Conservation (phyloP, 2,329 filamentous ascomycete species). For the Cercospora nicotianae region DNA sequence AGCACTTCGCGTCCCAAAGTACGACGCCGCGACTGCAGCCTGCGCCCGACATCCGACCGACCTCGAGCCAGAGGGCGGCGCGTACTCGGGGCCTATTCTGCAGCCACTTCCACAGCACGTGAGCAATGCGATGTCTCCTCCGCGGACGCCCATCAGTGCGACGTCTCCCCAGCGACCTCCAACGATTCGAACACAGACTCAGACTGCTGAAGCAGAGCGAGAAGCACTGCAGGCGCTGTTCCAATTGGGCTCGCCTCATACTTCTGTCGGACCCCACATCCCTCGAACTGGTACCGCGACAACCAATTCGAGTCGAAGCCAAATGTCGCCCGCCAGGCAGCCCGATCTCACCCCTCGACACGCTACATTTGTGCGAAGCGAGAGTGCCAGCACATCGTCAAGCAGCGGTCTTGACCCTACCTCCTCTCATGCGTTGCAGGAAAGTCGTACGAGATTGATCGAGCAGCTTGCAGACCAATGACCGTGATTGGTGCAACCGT, state of each 20-base stretch:
- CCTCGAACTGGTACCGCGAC: slow-evolving; percentile 23
- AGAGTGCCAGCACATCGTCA: slow-evolving; percentile 25
- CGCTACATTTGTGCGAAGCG: slow-evolving; percentile 34
- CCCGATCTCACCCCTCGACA: slow-evolving; percentile 30
- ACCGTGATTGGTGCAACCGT: neutral
- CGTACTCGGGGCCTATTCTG: slow-evolving; percentile 14
- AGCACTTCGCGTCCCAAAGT: slow-evolving; percentile 3
- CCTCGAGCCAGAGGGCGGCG: slow-evolving; percentile 18
- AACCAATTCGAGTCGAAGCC: slow-evolving; percentile 20
- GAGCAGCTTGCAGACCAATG: slow-evolving; percentile 15
- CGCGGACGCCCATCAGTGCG: slow-evolving; percentile 37
- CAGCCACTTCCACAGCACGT: slow-evolving; percentile 12
- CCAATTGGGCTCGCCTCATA: slow-evolving; percentile 64
- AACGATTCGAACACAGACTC: slow-evolving; percentile 67
- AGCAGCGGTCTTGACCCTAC: slow-evolving; percentile 15
- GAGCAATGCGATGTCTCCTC: slow-evolving; percentile 35
- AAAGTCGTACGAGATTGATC: slow-evolving; percentile 15
- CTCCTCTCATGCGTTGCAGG: slow-evolving; percentile 15
- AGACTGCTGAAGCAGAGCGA: slow-evolving; percentile 68
- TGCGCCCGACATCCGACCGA: slow-evolving; percentile 35
- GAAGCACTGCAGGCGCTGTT: slow-evolving; percentile 78
- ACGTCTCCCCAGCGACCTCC: slow-evolving; percentile 39
- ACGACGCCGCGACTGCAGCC: slow-evolving; percentile 29
- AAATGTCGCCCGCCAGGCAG: slow-evolving; percentile 29
- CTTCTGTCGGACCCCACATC: slow-evolving; percentile 40